Percentiles rank a stretch among this genome's conserved stretches.
These are phyloP conservation scores for Rhizopus delemar DNA, from an alignment of 371 early-diverging fungal species.

Conservation along the genomic window DNA sequence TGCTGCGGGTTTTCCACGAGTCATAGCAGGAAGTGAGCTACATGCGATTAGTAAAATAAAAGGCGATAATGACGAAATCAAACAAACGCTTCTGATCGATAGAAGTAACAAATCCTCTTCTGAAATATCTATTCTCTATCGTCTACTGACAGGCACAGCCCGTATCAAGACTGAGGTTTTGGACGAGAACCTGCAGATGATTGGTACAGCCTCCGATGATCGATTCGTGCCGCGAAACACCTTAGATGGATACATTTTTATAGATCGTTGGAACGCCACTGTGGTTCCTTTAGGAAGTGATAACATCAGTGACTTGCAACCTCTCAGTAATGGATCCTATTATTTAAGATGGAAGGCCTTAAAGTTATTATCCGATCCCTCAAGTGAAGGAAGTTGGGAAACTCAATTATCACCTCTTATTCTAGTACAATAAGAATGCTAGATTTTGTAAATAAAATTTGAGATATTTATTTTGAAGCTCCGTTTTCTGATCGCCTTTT, in stretches of 20 bases:
- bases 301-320: not conserved
- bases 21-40: not conserved
- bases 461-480: not conserved
- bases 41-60: too few species aligned
- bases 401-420: slow-evolving; percentile 19
- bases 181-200: not conserved
- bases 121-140: slow-evolving; percentile 10
- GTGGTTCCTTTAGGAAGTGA: slow-evolving; percentile 15
- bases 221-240: slow-evolving; percentile 22
- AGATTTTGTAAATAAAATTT: not conserved
- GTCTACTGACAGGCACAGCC: slow-evolving; percentile 23
- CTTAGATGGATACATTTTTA: slow-evolving; percentile 10
- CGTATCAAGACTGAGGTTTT: slow-evolving; percentile 19
- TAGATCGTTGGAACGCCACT: slow-evolving; percentile 24
- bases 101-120: not conserved
- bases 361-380: slow-evolving; percentile 22
- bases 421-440: not conserved
- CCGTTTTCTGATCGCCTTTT: not conserved
- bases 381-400: slow-evolving; percentile 17
- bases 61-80: not conserved
- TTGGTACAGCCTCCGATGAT: slow-evolving; percentile 16
- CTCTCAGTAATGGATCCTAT: slow-evolving; percentile 16
- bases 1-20: slow-evolving; percentile 30
- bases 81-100: slow-evolving; percentile 8
- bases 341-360: slow-evolving; percentile 24